Evolutionary conservation across 177 flowering plant species (phyloP).

Genomic region (Vitis hybrid): DNA sequence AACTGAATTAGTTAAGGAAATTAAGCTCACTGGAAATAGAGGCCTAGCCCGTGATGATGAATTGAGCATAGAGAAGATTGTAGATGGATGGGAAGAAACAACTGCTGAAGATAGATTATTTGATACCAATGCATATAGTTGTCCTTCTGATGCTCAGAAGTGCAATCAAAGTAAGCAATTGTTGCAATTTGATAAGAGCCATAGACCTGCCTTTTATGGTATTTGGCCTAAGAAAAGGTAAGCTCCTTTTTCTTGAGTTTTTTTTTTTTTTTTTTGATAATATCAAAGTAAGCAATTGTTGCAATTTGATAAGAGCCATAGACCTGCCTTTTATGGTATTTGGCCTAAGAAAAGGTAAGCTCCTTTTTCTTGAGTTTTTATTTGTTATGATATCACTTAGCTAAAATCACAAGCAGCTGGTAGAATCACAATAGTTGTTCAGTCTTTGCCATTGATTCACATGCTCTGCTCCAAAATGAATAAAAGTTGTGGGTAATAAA

Average conservation of each 20-base stretch:
- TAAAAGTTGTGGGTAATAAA: too few relatives aligned
- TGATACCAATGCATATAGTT: slow-evolving; percentile 17
- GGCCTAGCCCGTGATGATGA: slow-evolving; percentile 39
- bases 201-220: slow-evolving; percentile 96
- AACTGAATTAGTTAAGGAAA: slow-evolving; percentile 59
- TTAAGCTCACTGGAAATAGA: slow-evolving; percentile 56
- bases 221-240: slow-evolving; percentile 76
- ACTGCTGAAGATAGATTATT: slow-evolving; percentile 27
- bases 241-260: slow-evolving; percentile 8
- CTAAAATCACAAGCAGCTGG: too few relatives aligned
- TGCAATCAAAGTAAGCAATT: slow-evolving; percentile 49
- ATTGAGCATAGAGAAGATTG: slow-evolving; percentile 37
- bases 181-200: slow-evolving; percentile 85
- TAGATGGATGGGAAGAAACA: slow-evolving; percentile 50
- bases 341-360: slow-evolving; percentile 73
- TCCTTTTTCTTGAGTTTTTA: slow-evolving; percentile 2
- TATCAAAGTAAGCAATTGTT: slow-evolving; percentile 41
- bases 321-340: slow-evolving; percentile 96
- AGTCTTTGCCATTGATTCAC: too few relatives aligned
- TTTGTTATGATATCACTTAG: neutral
- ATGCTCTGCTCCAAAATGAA: too few relatives aligned
- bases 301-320: slow-evolving; percentile 84
- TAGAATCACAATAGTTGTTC: too few relatives aligned
- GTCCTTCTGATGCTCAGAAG: slow-evolving; percentile 23
- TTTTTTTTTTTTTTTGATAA: too few relatives aligned